Evolutionary conservation across 306 rosid species (phyloP).

Genomic region (Mucuna pruriens): DNA sequence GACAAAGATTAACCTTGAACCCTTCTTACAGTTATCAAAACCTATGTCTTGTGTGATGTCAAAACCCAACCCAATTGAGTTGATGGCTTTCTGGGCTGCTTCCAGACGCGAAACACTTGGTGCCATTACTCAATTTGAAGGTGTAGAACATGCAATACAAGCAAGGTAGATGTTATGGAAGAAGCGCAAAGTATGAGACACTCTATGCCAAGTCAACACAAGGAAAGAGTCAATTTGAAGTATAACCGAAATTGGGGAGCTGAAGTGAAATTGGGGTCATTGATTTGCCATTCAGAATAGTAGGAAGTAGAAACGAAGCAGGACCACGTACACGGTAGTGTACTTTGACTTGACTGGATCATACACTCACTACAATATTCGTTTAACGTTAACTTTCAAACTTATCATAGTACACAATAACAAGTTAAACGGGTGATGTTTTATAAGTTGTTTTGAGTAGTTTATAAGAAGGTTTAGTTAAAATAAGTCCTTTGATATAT

Average conservation of each 20-base stretch:
- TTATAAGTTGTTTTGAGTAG: too few species aligned
- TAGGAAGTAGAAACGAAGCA: slow-evolving; percentile 24
- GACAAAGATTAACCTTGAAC: slow-evolving; percentile 63
- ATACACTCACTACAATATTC: background rate
- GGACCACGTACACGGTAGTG: background rate
- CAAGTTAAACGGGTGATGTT: too few species aligned
- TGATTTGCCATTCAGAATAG: background rate
- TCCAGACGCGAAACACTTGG: slow-evolving; percentile 47
- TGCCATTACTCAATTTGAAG: slow-evolving; percentile 56
- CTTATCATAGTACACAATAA: background rate
- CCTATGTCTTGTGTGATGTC: slow-evolving; percentile 44
- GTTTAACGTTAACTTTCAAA: background rate
- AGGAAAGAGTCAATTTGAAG: background rate
- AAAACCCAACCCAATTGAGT: slow-evolving; percentile 71
- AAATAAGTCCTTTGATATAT: too few species aligned
- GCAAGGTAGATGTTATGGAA: background rate
- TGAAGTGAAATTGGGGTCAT: background rate
- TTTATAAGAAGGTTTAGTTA: too few species aligned
- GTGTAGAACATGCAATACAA: background rate
- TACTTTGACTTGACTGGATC: slow-evolving; percentile 19
- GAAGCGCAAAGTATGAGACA: background rate
- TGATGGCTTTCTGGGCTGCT: slow-evolving; percentile 66
- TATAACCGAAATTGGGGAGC: background rate
- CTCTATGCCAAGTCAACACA: background rate
- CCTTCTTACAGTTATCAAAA: slow-evolving; percentile 52